These are phyloP conservation scores for Calycina herbarum DNA, from an alignment of 2,329 filamentous ascomycete species.

Conservation along the genomic window DNA sequence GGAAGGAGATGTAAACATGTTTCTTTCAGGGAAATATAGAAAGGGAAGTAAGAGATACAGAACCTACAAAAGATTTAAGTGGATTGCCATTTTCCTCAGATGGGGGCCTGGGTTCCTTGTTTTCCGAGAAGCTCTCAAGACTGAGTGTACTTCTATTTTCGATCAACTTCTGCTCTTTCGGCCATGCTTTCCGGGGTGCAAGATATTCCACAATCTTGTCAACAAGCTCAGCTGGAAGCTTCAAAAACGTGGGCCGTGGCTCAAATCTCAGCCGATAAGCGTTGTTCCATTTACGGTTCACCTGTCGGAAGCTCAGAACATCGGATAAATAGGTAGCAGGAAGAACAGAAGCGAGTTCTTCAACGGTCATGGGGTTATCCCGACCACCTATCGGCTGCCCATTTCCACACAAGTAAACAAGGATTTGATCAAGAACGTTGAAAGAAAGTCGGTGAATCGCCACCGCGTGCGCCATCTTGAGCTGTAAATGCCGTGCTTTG, in stretches of 20 bases:
- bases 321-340: not conserved
- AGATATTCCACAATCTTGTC: slow-evolving; percentile 41
- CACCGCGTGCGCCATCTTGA: not conserved
- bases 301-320: slow-evolving; percentile 15
- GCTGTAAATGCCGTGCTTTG: not conserved
- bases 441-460: slow-evolving; percentile 10
- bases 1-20: not conserved
- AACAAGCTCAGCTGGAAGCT: slow-evolving; percentile 18
- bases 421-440: slow-evolving; percentile 18
- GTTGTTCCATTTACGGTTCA: slow-evolving; percentile 15
- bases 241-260: not conserved
- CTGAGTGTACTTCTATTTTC: slow-evolving; percentile 19
- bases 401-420: slow-evolving; percentile 9
- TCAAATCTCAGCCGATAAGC: slow-evolving; percentile 13
- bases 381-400: not conserved
- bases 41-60: not conserved
- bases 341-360: not conserved
- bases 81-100: slow-evolving; percentile 6
- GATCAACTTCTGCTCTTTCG: slow-evolving; percentile 40
- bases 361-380: slow-evolving; percentile 5
- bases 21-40: not conserved
- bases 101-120: not conserved
- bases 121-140: slow-evolving; percentile 16
- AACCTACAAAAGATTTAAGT: slow-evolving; percentile 11
- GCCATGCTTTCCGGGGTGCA: slow-evolving; percentile 36